A percentile compares a stretch with the other conserved stretches of the same genome.
Conservation (phyloP, 2,329 filamentous ascomycete genomes). For the Colletotrichum ledebouriae region DNA sequence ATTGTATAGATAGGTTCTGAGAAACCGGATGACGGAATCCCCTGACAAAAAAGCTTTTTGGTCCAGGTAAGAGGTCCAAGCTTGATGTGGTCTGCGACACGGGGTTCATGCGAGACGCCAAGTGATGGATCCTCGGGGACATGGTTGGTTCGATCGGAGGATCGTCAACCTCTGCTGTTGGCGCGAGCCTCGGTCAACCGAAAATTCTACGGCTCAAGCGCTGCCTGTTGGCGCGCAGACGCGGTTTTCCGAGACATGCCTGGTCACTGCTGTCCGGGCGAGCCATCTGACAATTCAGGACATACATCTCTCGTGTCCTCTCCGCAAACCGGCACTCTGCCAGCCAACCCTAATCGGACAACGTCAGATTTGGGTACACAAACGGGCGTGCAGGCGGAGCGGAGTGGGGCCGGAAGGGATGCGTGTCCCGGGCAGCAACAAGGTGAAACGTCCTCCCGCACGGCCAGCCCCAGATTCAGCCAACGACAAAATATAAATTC, state of each 20-base stretch:
- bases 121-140: constrained; percentile 16
- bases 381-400: constrained; percentile 15
- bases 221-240: neutral
- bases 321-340: too few relatives aligned
- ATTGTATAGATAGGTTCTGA: neutral
- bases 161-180: neutral
- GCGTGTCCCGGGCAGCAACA: constrained; percentile 4
- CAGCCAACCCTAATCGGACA: neutral
- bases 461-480: neutral
- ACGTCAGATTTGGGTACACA: constrained; percentile 31
- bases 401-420: constrained; percentile 31
- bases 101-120: constrained; percentile 24
- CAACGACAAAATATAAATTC: neutral
- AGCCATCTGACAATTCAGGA: neutral
- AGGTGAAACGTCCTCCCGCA: neutral
- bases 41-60: neutral
- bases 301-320: neutral
- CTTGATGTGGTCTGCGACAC: constrained; percentile 24
- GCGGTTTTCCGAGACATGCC: neutral
- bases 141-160: neutral
- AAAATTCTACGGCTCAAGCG: neutral
- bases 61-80: constrained; percentile 22
- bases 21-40: constrained; percentile 11
- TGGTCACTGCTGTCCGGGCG: neutral
- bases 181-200: neutral